Evolutionary conservation across 306 rosid genomes (phyloP).

Genomic region (Castanopsis chinensis): DNA sequence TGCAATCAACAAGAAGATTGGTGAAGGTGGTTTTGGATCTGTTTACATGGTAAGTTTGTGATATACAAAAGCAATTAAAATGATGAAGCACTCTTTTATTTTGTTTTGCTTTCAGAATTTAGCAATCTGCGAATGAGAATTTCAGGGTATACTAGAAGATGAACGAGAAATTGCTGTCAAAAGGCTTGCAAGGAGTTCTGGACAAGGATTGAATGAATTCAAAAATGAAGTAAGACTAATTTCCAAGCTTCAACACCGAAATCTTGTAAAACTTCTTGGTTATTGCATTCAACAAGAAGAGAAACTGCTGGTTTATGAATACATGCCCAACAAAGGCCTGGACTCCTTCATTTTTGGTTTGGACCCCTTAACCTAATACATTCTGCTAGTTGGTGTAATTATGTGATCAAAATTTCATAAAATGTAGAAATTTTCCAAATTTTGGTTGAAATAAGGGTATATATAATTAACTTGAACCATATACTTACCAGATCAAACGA

Average conservation of each 20-base stretch:
- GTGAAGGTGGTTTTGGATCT: slow-evolving; percentile 65
- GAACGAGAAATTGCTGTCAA: slow-evolving; percentile 64
- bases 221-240: slow-evolving; percentile 56
- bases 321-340: slow-evolving; percentile 61
- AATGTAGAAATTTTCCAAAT: not conserved
- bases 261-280: slow-evolving; percentile 64
- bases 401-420: no score
- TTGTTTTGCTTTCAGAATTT: no score
- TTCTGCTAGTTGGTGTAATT: not conserved
- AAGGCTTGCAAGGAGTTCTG: slow-evolving; percentile 44
- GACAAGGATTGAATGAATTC: slow-evolving; percentile 62
- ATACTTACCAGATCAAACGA: slow-evolving; percentile 26
- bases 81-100: no score
- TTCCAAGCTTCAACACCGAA: slow-evolving; percentile 69
- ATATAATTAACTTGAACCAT: not conserved
- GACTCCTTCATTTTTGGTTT: slow-evolving; percentile 65
- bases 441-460: not conserved
- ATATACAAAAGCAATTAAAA: not conserved
- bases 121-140: no score
- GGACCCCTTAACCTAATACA: not conserved
- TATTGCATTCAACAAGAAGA: slow-evolving; percentile 54
- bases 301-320: slow-evolving; percentile 55
- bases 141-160: slow-evolving; percentile 50
- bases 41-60: slow-evolving; percentile 40
- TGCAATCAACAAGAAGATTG: slow-evolving; percentile 39